A percentile compares a stretch with the other conserved stretches of the same genome.
phyloP scores from a whole-genome alignment of 2,329 filamentous ascomycete genomes.

The Pseudocercospora pini-densiflorae region DNA sequence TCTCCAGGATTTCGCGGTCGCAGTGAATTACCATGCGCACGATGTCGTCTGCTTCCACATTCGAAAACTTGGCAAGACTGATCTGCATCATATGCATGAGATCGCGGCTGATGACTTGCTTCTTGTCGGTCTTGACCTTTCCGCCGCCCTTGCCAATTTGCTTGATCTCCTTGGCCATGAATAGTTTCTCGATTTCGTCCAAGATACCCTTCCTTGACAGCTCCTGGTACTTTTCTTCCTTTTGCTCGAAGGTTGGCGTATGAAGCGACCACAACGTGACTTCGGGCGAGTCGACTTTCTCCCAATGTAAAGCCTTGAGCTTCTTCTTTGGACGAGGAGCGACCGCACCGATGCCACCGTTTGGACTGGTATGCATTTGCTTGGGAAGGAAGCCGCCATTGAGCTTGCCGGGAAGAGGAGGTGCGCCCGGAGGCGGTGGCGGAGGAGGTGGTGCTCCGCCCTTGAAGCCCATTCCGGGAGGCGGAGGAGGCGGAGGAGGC shows the following conservation, averaged over 20 bases:
- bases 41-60: constrained; percentile 79
- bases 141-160: constrained; percentile 69
- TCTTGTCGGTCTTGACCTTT: constrained; percentile 87
- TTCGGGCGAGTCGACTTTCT: constrained; percentile 92
- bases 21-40: constrained; percentile 95
- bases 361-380: constrained; percentile 59
- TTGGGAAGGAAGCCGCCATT: constrained; percentile 75
- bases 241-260: constrained; percentile 80
- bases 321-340: constrained; percentile 96
- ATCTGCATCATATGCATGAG: constrained; percentile 92
- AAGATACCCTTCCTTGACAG: constrained; percentile 92
- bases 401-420: constrained; percentile 62
- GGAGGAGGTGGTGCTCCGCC: constrained; percentile 56
- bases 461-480: constrained; percentile 55
- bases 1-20: constrained; percentile 85
- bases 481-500: constrained; percentile 53
- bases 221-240: constrained; percentile 95
- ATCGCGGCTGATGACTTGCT: constrained; percentile 92
- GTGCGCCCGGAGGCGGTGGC: constrained; percentile 69
- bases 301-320: constrained; percentile 98
- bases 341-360: constrained; percentile 69
- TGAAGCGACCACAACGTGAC: constrained; percentile 92
- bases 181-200: constrained; percentile 96
- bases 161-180: constrained; percentile 97
- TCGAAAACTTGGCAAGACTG: constrained; percentile 90